Conservation (phyloP, 768 basidiomycete genomes). For the Boletus barrowsii region DNA sequence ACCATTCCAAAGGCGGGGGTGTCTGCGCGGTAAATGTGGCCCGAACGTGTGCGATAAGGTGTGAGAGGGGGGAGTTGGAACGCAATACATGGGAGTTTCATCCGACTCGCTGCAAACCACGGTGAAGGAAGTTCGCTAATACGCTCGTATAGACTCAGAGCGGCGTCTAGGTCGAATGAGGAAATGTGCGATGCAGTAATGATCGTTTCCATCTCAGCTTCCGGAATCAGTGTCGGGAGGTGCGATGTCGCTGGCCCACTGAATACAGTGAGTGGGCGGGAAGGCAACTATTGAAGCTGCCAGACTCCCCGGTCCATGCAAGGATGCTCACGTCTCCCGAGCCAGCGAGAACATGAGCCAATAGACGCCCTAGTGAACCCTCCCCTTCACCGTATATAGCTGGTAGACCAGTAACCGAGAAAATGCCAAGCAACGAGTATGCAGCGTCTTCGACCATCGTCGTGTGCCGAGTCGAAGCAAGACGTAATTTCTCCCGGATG, state of each 20-base stretch:
- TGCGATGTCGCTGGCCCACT: not conserved
- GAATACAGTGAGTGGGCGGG: not conserved
- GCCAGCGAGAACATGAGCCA: not conserved
- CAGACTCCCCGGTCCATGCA: not conserved
- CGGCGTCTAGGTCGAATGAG: not conserved
- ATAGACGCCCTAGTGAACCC: not conserved
- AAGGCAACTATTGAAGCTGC: not conserved
- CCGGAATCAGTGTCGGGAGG: not conserved
- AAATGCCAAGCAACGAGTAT: no score
- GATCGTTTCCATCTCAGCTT: not conserved
- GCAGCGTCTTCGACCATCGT: not conserved
- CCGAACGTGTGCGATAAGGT: not conserved
- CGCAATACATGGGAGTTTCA: constrained; percentile 3
- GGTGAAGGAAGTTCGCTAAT: not conserved
- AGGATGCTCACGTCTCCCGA: not conserved
- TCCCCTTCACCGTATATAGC: not conserved
- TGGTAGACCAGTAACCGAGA: not conserved
- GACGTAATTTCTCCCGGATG: not conserved
- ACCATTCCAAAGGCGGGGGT: not conserved
- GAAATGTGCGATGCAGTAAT: not conserved
- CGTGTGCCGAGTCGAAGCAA: not conserved
- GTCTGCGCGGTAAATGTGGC: not conserved
- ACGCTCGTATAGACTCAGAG: not conserved
- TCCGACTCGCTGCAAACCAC: constrained; percentile 2
- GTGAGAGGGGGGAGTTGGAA: not conserved